Evolutionary conservation across 495 filamentous ascomycete genomes (phyloP).

Genomic region (Tuber brumale): DNA sequence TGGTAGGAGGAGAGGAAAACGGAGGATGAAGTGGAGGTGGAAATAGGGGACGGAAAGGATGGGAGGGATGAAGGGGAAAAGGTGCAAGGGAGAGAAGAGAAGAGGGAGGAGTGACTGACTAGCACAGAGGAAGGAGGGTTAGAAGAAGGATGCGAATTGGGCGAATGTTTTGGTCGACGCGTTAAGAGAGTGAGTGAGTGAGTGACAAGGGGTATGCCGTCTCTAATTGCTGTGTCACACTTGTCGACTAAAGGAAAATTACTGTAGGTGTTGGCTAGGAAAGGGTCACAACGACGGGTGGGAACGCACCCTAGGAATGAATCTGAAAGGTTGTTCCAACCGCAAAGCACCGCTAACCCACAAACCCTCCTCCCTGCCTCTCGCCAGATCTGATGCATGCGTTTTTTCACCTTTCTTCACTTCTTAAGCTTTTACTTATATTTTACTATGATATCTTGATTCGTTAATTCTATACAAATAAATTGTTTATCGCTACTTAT

Average conservation of each 20-base stretch:
- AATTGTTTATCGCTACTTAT: not conserved
- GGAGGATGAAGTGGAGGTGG: constrained; percentile 2
- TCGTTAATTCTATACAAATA: not conserved
- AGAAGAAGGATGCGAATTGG: constrained; percentile 29
- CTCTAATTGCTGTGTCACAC: constrained; percentile 17
- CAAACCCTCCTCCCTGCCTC: not conserved
- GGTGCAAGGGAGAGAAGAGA: constrained; percentile 19
- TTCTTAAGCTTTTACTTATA: not conserved
- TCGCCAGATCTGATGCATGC: not conserved
- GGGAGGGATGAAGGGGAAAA: constrained; percentile 15
- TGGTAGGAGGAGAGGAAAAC: not conserved
- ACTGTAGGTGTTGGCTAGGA: constrained; percentile 13
- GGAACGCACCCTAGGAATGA: not conserved
- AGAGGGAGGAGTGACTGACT: constrained; percentile 18
- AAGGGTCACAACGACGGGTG: not conserved
- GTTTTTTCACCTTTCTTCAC: not conserved
- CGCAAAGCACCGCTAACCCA: not conserved
- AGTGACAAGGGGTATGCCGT: not conserved
- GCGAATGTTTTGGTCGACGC: constrained; percentile 38
- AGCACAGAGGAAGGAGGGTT: constrained; percentile 16
- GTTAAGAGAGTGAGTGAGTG: constrained; percentile 17
- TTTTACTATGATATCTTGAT: not conserved
- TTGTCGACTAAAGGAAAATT: constrained; percentile 6
- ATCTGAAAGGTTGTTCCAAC: not conserved
- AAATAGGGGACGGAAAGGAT: constrained; percentile 9